Evolutionary conservation across 495 filamentous ascomycete genomes (phyloP).

Genomic region (Xylaria palmicola): DNA sequence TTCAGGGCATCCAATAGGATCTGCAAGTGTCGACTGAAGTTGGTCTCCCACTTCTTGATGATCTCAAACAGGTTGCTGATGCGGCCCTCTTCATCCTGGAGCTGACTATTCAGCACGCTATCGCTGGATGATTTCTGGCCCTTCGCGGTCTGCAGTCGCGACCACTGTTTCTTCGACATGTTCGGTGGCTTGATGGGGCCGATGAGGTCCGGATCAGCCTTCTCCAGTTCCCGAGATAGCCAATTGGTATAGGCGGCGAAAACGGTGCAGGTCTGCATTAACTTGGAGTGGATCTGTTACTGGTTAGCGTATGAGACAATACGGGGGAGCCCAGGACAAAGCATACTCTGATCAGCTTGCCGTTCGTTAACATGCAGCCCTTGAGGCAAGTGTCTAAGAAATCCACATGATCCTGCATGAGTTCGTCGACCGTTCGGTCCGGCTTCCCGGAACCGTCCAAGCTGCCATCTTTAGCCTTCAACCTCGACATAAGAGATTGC

Average conservation of each 20-base stretch:
- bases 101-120: conserved; percentile 17
- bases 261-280: conserved; percentile 88
- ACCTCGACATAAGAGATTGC: conserved; percentile 82
- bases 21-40: conserved; percentile 86
- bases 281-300: conserved; percentile 85
- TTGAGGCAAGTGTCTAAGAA: conserved; percentile 97
- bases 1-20: conserved; percentile 91
- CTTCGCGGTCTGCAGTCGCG: conserved; percentile 42
- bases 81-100: conserved; percentile 58
- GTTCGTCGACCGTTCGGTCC: conserved; percentile 90
- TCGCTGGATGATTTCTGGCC: conserved; percentile 31
- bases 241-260: conserved; percentile 83
- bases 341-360: conserved; percentile 82
- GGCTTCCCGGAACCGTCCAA: conserved; percentile 45
- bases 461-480: conserved; percentile 61
- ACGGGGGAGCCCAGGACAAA: conserved; percentile 1
- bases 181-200: conserved; percentile 49
- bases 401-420: conserved; percentile 99
- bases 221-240: conserved; percentile 75
- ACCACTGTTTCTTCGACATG: conserved; percentile 56
- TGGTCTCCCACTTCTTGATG: conserved; percentile 82
- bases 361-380: conserved; percentile 98
- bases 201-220: conserved; percentile 71
- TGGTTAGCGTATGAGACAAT: conserved; percentile 7
- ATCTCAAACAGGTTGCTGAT: conserved; percentile 80